Conservation (phyloP, 495 filamentous ascomycete genomes). For the Podospora pseudopauciseta region DNA sequence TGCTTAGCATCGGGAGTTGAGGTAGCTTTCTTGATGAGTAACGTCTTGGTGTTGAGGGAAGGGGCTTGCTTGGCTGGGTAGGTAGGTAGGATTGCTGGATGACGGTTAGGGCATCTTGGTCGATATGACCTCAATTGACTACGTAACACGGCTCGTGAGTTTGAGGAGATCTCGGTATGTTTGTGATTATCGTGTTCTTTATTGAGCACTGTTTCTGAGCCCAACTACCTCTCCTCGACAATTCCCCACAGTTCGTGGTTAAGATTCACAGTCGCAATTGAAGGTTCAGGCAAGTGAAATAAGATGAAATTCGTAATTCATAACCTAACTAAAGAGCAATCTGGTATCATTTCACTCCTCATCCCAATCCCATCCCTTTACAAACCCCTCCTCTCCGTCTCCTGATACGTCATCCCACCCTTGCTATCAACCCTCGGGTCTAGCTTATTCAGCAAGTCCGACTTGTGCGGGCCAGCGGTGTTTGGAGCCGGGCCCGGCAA, state of each 20-base stretch:
- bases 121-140: not conserved
- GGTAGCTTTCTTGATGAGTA: slow-evolving; percentile 1
- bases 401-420: slow-evolving; percentile 13
- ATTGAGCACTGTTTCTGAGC: too few relatives aligned
- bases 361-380: not conserved
- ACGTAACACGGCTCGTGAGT: not conserved
- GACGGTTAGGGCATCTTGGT: not conserved
- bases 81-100: too few relatives aligned
- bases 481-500: slow-evolving; percentile 34
- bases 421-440: slow-evolving; percentile 48
- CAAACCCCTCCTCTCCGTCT: not conserved
- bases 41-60: not conserved
- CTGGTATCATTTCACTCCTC: too few relatives aligned
- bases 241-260: too few relatives aligned
- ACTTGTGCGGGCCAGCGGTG: slow-evolving; percentile 49
- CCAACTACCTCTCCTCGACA: too few relatives aligned
- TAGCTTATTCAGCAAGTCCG: slow-evolving; percentile 48
- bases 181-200: not conserved
- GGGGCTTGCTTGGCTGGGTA: not conserved
- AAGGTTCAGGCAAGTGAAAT: too few relatives aligned
- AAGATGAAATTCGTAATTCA: too few relatives aligned
- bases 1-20: not conserved
- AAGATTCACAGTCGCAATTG: too few relatives aligned
- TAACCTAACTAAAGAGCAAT: too few relatives aligned
- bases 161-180: not conserved